These are phyloP conservation scores for Yamadazyma kanchanaburiensis DNA, from an alignment of 1,139 yeast genomes.

Conservation along the genomic window DNA sequence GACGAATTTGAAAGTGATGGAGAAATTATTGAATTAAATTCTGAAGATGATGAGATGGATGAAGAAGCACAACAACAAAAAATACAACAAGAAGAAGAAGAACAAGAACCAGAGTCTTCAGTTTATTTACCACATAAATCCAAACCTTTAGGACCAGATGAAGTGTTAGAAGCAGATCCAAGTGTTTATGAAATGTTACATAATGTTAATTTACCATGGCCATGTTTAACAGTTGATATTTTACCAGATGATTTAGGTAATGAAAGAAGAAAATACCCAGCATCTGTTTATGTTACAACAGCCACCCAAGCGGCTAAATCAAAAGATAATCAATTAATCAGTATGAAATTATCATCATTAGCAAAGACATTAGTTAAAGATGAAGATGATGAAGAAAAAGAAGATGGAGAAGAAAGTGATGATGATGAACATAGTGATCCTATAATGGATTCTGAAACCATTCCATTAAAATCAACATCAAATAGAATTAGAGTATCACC, in stretches of 20 bases:
- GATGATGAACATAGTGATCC: constrained; percentile 74
- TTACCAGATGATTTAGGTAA: constrained; percentile 83
- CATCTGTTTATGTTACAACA: constrained; percentile 77
- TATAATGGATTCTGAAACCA: constrained; percentile 74
- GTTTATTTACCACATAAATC: constrained; percentile 85
- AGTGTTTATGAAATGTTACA: constrained; percentile 95
- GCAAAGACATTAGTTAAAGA: constrained; percentile 83
- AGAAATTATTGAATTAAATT: constrained; percentile 75
- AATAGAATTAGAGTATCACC: constrained; percentile 88
- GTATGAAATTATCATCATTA: constrained; percentile 79
- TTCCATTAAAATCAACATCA: constrained; percentile 79
- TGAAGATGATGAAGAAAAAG: constrained; percentile 67
- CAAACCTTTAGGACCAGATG: constrained; percentile 91
- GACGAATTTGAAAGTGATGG: constrained; percentile 95
- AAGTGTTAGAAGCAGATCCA: constrained; percentile 94
- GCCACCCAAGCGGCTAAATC: constrained; percentile 92
- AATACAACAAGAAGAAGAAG: constrained; percentile 29
- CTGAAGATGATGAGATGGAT: constrained; percentile 49
- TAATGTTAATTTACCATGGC: constrained; percentile 94
- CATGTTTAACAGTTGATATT: constrained; percentile 87
- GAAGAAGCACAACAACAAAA: constrained; percentile 22
- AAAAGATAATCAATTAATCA: constrained; percentile 83
- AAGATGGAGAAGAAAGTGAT: constrained; percentile 63
- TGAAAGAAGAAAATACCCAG: constrained; percentile 90
- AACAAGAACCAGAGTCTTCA: constrained; percentile 29